phyloP scores from a whole-genome alignment of 2,329 filamentous ascomycete genomes.

The Paracorniculantispora psalliotae region DNA sequence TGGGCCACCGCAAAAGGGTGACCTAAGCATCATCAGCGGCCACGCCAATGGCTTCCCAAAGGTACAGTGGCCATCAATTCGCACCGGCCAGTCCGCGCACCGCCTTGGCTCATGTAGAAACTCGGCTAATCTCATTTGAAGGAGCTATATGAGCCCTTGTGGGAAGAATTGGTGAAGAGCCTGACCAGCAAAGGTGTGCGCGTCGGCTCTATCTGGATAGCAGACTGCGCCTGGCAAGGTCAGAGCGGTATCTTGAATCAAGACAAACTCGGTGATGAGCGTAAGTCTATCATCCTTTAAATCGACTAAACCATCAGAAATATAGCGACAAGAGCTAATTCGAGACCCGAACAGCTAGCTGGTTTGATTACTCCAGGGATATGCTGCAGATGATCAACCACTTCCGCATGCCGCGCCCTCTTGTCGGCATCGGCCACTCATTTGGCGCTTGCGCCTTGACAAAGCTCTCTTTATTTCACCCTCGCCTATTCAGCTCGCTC shows the following conservation, averaged over 20 bases:
- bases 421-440: constrained; percentile 83
- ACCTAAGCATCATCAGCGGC: constrained; percentile 78
- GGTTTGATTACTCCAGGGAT: constrained; percentile 82
- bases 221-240: constrained; percentile 83
- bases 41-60: constrained; percentile 95
- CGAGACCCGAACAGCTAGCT: constrained; percentile 55
- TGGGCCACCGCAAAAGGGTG: constrained; percentile 60
- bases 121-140: constrained; percentile 27
- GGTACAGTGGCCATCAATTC: constrained; percentile 37
- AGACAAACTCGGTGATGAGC: constrained; percentile 72
- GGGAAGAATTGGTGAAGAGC: constrained; percentile 69
- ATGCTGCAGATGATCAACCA: constrained; percentile 79
- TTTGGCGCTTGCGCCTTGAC: constrained; percentile 74
- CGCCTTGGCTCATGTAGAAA: neutral
- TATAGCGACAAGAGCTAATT: neutral
- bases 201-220: constrained; percentile 83
- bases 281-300: constrained; percentile 41
- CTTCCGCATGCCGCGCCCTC: constrained; percentile 73
- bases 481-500: constrained; percentile 70
- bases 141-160: constrained; percentile 90
- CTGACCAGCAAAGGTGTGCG: constrained; percentile 56
- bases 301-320: neutral
- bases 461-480: constrained; percentile 70
- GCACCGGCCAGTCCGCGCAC: neutral
- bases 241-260: constrained; percentile 75